Evolutionary conservation across 257 asterid genomes (phyloP).

Genomic region (Coffea canephora): DNA sequence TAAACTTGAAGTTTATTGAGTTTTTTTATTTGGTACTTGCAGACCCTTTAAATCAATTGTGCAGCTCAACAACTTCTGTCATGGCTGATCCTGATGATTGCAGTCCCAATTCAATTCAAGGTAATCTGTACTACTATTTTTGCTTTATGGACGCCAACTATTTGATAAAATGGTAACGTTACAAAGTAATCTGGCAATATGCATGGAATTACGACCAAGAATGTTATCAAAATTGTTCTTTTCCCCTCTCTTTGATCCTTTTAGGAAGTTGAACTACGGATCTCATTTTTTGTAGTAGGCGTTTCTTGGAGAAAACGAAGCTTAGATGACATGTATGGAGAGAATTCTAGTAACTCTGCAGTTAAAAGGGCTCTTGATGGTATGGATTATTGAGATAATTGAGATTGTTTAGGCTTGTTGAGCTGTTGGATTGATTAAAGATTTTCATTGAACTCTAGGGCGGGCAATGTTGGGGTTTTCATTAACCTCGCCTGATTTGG

Average conservation of each 20-base stretch:
- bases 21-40: constrained; percentile 19
- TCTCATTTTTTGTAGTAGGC: constrained; percentile 14
- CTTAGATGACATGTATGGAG: constrained; percentile 6
- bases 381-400: constrained; percentile 19
- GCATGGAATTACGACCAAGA: neutral
- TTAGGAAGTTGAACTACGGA: neutral
- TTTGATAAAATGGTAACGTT: constrained; percentile 7
- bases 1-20: neutral
- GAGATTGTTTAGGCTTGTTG: neutral
- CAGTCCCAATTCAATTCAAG: constrained; percentile 44
- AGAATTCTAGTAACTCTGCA: constrained; percentile 12
- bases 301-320: constrained; percentile 10
- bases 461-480: constrained; percentile 63
- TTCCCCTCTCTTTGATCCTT: neutral
- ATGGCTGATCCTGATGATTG: constrained; percentile 42
- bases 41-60: constrained; percentile 34
- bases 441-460: constrained; percentile 37
- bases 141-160: neutral
- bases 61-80: constrained; percentile 29
- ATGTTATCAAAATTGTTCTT: neutral
- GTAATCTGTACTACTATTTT: constrained; percentile 20
- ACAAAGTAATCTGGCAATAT: neutral
- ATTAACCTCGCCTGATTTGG: constrained; percentile 74
- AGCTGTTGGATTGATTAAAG: constrained; percentile 9
- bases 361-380: constrained; percentile 26